Base-by-base conservation (phyloP, 306 rosid genomes). In the Adenanthera pavonina region DNA sequence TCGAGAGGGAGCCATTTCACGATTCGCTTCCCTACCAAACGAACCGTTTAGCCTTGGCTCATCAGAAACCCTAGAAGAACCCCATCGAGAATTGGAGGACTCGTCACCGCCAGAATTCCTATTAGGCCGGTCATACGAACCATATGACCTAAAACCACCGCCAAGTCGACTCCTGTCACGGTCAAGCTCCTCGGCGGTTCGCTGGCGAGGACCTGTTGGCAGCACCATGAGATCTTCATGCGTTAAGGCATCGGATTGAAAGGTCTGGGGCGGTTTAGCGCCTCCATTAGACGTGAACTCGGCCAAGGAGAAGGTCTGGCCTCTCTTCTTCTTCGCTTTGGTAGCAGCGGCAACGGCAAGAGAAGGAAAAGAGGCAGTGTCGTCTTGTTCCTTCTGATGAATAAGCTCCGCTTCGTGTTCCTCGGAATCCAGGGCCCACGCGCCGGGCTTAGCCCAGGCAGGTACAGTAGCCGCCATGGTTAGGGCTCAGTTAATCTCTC, bases 391-490 rank as follows among this genome's bases (percentile, higher is more conserved):
- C 4, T 78, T 82, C 30, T 91, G 90, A 48, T 89, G 90, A 34
- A 88, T 92, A 57, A 95, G 94, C 49, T 93, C 92, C 3, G 81
- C 94, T 46, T 95, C 98, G 57, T 95, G 85, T 78, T 88, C 88
- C 56, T 95, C 97, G 6, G 97, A 61, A 20, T 90, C 99, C 6
- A 95, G 86, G 9, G 99, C 99, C 99, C 99, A 95, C 2, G 97
- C 97, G n/a, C 97, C 95, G 11, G 98, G 97, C 67, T 93, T 95
- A 12, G 92, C 81, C 99, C 99, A 95, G 1, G 94, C 89, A 87
- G 97, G 89, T 60, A 87, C 86, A 3, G 97, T 90, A 76, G 98
- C 97, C 89, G 99, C 97, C 99, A 95, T 95, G 54, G 66, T 83
- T 40, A 40, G 16, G 1, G 34, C 33, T 47, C 84, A 17, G 72